phyloP scores from a whole-genome alignment of 2,329 filamentous ascomycete species.

The Aspergillus thermomutatus region DNA sequence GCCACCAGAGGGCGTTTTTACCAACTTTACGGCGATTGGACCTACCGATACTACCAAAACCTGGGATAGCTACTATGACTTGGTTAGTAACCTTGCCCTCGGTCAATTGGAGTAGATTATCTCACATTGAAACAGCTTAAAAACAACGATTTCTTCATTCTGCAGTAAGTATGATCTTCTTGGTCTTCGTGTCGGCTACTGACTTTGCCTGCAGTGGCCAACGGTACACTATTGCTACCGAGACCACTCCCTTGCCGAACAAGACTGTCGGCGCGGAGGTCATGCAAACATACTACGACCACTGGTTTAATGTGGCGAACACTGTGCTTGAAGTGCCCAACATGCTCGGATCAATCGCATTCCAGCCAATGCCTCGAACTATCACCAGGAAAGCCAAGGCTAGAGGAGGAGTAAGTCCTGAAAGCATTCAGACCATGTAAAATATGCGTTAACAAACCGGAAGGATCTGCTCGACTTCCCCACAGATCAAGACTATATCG shows the following conservation, averaged over 20 bases:
- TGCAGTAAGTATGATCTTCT: constrained; percentile 8
- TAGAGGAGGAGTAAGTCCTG: constrained; percentile 34
- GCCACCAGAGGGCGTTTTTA: constrained; percentile 53
- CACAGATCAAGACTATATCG: constrained; percentile 40
- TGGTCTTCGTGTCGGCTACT: not conserved
- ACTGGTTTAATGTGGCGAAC: constrained; percentile 30
- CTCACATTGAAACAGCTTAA: constrained; percentile 21
- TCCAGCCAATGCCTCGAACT: constrained; percentile 35
- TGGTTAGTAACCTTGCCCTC: constrained; percentile 34
- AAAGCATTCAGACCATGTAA: constrained; percentile 1
- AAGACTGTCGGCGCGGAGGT: constrained; percentile 25
- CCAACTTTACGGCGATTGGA: constrained; percentile 52
- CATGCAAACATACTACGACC: constrained; percentile 32
- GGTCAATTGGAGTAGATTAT: not conserved
- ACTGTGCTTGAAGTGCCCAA: constrained; percentile 25
- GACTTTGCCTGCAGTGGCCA: constrained; percentile 24
- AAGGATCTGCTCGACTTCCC: constrained; percentile 42
- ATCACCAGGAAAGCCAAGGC: constrained; percentile 33
- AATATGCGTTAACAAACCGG: not conserved
- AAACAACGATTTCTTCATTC: constrained; percentile 41
- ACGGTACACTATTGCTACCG: constrained; percentile 41
- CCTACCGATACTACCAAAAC: constrained; percentile 47
- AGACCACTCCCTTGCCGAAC: constrained; percentile 37
- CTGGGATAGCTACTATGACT: constrained; percentile 45
- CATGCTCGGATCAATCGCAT: constrained; percentile 32